Percentiles rank a stretch among this genome's conserved stretches.
phyloP scores from a whole-genome alignment of 2,329 filamentous ascomycete genomes.

The Corynespora cassiicola region DNA sequence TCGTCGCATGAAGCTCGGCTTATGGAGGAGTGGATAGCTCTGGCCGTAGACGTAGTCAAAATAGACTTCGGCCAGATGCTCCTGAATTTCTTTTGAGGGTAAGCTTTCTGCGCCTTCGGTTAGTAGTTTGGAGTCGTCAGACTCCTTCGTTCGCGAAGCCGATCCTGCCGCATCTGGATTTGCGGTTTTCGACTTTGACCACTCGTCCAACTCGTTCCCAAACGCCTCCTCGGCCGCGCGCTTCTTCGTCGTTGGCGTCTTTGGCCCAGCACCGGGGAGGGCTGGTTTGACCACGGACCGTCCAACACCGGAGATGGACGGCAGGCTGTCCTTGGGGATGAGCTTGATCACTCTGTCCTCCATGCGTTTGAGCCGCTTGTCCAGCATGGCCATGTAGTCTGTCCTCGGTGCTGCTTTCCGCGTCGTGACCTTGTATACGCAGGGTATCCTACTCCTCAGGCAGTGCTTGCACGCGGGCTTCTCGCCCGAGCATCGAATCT shows the following conservation, averaged over 20 bases:
- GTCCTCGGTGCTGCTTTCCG: constrained; percentile 92
- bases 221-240: constrained; percentile 88
- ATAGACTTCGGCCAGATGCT: constrained; percentile 91
- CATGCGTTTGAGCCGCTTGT: constrained; percentile 95
- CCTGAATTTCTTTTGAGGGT: constrained; percentile 85
- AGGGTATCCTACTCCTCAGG: constrained; percentile 87
- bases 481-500: constrained; percentile 96
- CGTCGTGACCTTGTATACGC: constrained; percentile 96
- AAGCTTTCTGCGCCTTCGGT: constrained; percentile 83
- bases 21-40: constrained; percentile 92
- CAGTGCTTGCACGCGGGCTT: constrained; percentile 98
- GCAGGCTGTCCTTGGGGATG: constrained; percentile 84
- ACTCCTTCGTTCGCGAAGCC: constrained; percentile 53
- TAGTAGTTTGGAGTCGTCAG: constrained; percentile 77
- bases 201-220: constrained; percentile 78
- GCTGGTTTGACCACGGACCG: constrained; percentile 86
- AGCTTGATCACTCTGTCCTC: constrained; percentile 97
- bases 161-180: constrained; percentile 62
- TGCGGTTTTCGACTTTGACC: constrained; percentile 68
- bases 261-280: constrained; percentile 63
- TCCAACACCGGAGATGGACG: constrained; percentile 70
- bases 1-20: constrained; percentile 95
- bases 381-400: constrained; percentile 99
- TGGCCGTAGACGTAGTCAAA: constrained; percentile 97
- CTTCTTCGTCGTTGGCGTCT: constrained; percentile 72